Evolutionary conservation across 495 filamentous ascomycete species (phyloP), one percentile per base, ranked within the genome.

Genomic region (Sphaerosporella brunnea): DNA sequence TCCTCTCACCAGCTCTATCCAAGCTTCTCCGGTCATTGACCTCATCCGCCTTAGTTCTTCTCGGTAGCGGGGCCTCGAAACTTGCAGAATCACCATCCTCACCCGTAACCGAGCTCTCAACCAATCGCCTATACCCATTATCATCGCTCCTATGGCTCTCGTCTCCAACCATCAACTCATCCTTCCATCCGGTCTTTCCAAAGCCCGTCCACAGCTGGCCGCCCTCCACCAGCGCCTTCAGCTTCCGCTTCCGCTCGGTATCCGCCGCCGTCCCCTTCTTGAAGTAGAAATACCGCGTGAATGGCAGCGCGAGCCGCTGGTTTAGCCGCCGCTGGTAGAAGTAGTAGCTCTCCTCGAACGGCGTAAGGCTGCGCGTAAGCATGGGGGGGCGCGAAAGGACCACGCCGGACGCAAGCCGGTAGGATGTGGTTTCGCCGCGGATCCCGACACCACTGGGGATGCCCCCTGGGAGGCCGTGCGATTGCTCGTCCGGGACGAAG

Each of bases 241-340:
- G 70, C 65, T 94, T 93, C 58, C 80, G 72, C 64, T 88, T 82
- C 84, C 84, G 96, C 64, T 94, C 90, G 20, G 80, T 67, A 54
- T 93, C 84, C 4, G 73, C 68, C 0, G 84, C 78, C 0, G 87
- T 92, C 55, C 80, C 84, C 52, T 78, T 79, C 70, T 92, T 93
- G 79, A 85, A 93, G 73, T 93, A 99, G 66, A 95, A 90, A 62
- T 82, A 85, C 44, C 80, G 75, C 15, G 79, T 81, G 68, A 99
- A 99, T 1, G 88, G 87, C 7, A 88, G 71, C 9, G 77, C 75
- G 24, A 94, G 70, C 9, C 90, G 84, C 68, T 99, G 90, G 65
- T 99, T 93, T 45, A 99, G 72, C 10, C 90, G 85, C 50, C 84
- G 83, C 66, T 99, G 90, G 69, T 99, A 99, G 63, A 96, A 83